Conservation (phyloP, 2,329 filamentous ascomycete species). For the Verruconis gallopava region DNA sequence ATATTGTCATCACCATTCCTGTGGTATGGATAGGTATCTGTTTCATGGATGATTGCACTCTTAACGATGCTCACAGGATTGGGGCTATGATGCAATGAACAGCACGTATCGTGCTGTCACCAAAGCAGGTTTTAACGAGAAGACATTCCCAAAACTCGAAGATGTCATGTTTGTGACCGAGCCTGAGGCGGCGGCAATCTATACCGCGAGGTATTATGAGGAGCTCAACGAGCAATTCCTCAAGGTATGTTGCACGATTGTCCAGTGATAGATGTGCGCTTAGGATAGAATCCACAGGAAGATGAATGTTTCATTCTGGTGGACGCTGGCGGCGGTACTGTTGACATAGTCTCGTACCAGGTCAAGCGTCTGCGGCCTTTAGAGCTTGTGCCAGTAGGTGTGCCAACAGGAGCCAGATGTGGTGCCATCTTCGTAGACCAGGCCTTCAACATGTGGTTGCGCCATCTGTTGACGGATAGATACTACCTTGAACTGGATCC, state of each 20-base stretch:
- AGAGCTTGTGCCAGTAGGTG: not conserved
- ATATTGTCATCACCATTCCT: conserved; percentile 19
- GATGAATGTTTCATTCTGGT: conserved; percentile 18
- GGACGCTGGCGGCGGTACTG: conserved; percentile 19
- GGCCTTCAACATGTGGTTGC: not conserved
- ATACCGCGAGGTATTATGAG: conserved; percentile 17
- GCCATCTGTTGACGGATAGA: not conserved
- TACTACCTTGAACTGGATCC: not conserved
- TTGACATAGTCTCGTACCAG: conserved; percentile 7
- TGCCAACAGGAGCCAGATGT: not conserved
- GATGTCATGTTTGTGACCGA: conserved; percentile 18
- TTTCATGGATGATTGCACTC: not conserved
- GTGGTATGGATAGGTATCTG: conserved; percentile 12
- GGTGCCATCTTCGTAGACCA: not conserved
- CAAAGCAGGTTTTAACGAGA: conserved; percentile 18
- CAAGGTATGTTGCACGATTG: no score
- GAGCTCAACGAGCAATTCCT: conserved; percentile 8
- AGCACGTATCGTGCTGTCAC: conserved; percentile 17
- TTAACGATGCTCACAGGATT: conserved; percentile 13
- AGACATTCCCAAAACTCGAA: conserved; percentile 16
- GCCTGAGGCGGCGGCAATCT: conserved; percentile 20
- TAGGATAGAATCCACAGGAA: no score
- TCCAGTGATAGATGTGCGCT: no score
- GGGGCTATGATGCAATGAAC: conserved; percentile 20
- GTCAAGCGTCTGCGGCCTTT: not conserved